phyloP scores from a whole-genome alignment of 179 eudicot species.

The Beta corolliflora region DNA sequence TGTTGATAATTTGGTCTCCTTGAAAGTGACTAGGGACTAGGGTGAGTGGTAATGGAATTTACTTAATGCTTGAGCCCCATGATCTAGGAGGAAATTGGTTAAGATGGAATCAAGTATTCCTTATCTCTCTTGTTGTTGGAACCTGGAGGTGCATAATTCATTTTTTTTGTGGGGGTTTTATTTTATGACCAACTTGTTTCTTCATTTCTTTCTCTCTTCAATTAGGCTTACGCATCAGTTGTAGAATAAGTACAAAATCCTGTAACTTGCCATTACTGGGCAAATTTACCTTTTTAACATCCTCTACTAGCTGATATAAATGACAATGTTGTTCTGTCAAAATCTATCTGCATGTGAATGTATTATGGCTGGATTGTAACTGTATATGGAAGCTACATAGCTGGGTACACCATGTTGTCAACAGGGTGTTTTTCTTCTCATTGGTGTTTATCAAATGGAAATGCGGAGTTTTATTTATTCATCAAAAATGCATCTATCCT shows the following conservation, averaged over 20 bases:
- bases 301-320: conserved; percentile 2
- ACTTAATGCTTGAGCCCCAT: neutral
- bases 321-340: neutral
- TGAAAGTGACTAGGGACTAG: neutral
- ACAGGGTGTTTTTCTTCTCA: neutral
- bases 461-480: neutral
- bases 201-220: neutral
- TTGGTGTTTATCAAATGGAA: neutral
- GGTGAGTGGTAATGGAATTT: neutral
- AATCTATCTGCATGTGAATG: neutral
- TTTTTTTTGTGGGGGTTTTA: neutral
- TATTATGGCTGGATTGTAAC: neutral
- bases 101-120: neutral
- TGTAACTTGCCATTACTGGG: neutral
- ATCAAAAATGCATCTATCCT: neutral
- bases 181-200: neutral
- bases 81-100: neutral
- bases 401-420: neutral
- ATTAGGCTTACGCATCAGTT: neutral
- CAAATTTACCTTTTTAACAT: neutral
- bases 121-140: neutral
- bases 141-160: neutral
- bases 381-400: neutral
- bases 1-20: neutral
- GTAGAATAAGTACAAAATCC: neutral